phyloP scores from a whole-genome alignment of 2,329 filamentous ascomycete species.

The Cercospora janseana region DNA sequence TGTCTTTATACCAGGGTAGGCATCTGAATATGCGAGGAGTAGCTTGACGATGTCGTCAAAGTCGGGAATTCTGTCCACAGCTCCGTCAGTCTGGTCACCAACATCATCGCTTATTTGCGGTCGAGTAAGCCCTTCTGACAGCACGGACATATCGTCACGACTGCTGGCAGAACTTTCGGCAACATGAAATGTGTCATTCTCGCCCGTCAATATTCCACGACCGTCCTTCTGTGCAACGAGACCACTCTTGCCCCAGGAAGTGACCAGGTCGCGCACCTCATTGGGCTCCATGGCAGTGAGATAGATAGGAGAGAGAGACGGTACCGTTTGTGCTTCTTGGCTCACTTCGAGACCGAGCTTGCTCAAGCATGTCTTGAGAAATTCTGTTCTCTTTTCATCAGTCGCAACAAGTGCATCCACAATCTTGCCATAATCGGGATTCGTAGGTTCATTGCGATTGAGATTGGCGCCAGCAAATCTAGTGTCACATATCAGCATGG shows the following conservation, averaged over 20 bases:
- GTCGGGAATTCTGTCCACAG: conserved; percentile 63
- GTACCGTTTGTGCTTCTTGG: conserved; percentile 65
- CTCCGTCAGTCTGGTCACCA: conserved; percentile 34
- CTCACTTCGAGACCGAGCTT: conserved; percentile 82
- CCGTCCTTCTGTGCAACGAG: conserved; percentile 51
- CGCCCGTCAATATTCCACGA: conserved; percentile 71
- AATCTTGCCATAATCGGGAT: conserved; percentile 68
- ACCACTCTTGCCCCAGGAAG: conserved; percentile 65
- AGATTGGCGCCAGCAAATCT: conserved; percentile 84
- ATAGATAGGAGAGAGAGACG: conserved; percentile 78
- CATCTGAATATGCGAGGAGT: conserved; percentile 68
- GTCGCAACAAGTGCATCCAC: conserved; percentile 66
- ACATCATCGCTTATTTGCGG: conserved; percentile 17
- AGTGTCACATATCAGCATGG: conserved; percentile 18
- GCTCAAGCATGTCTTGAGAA: conserved; percentile 73
- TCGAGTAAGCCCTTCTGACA: conserved; percentile 20
- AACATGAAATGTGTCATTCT: conserved; percentile 70
- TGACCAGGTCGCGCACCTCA: conserved; percentile 66
- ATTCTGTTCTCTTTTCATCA: conserved; percentile 67
- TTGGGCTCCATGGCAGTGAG: conserved; percentile 67
- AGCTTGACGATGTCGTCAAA: conserved; percentile 69
- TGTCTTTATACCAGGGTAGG: conserved; percentile 65
- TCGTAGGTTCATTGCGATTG: conserved; percentile 57
- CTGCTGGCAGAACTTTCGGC: not conserved
- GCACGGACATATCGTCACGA: not conserved